phyloP scores from a whole-genome alignment of 1,139 yeast species.

The Candida labiduridarum region DNA sequence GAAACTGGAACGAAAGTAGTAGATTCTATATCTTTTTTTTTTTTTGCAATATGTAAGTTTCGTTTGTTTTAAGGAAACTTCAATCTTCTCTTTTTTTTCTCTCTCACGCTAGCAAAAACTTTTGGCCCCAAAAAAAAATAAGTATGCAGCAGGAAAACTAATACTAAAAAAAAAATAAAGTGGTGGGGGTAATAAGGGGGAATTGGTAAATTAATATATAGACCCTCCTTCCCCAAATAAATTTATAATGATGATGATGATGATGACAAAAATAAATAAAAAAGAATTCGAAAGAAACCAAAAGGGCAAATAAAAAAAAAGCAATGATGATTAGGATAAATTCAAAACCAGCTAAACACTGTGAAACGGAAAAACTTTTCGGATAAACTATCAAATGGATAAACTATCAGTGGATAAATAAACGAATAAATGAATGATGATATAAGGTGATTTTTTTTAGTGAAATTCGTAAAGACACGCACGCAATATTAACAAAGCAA shows the following conservation, averaged over 20 bases:
- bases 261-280: neutral
- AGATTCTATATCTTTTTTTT: too few relatives aligned
- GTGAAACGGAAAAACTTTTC: neutral
- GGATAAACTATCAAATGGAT: too few relatives aligned
- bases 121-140: neutral
- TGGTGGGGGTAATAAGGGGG: too few relatives aligned
- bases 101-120: too few relatives aligned
- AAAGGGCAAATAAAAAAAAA: too few relatives aligned
- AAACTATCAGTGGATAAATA: neutral
- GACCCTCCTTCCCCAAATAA: too few relatives aligned
- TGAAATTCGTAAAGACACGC: neutral
- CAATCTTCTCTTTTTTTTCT: neutral
- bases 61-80: neutral
- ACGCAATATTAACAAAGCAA: too few relatives aligned
- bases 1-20: neutral
- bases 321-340: neutral
- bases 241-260: too few relatives aligned
- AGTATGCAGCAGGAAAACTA: too few relatives aligned
- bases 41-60: neutral
- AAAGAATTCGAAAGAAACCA: too few relatives aligned
- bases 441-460: slow-evolving; percentile 2
- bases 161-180: neutral
- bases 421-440: slow-evolving; percentile 2
- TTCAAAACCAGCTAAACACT: neutral
- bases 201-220: too few relatives aligned